Evolutionary conservation across 2,329 filamentous ascomycete genomes (phyloP).

Genomic region (Aspergillus novofumigatus): DNA sequence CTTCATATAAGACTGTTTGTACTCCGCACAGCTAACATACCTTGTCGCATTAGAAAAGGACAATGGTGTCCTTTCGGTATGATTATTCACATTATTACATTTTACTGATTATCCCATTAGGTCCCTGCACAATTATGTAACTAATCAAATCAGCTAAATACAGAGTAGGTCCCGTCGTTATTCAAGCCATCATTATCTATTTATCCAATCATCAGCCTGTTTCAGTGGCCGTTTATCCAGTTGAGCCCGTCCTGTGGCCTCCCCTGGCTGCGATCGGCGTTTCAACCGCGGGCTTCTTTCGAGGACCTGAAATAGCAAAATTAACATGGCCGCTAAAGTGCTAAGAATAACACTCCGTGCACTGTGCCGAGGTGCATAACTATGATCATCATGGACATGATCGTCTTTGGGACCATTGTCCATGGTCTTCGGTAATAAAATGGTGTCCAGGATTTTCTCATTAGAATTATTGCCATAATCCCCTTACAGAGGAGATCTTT

Average conservation of each 20-base stretch:
- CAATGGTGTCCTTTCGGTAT: background rate
- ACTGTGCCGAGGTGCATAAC: background rate
- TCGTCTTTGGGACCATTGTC: background rate
- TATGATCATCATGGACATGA: background rate
- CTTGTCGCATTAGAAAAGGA: background rate
- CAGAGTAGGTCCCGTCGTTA: background rate
- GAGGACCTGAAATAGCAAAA: background rate
- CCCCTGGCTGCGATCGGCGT: conserved; percentile 5
- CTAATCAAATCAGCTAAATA: background rate
- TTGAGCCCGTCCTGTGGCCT: conserved; percentile 2
- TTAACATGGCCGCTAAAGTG: background rate
- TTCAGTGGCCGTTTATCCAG: background rate
- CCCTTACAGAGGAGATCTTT: background rate
- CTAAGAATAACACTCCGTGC: background rate
- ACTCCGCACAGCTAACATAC: background rate
- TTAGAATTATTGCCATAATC: background rate
- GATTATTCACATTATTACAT: background rate
- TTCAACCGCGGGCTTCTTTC: conserved; percentile 3
- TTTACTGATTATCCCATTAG: background rate
- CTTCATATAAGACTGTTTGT: background rate
- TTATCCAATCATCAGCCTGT: background rate
- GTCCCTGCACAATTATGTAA: background rate
- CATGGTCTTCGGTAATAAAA: background rate
- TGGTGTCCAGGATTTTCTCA: background rate
- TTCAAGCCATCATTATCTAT: background rate